Evolutionary conservation across 2,329 filamentous ascomycete genomes (phyloP).

Genomic region (Aspergillus texensis): DNA sequence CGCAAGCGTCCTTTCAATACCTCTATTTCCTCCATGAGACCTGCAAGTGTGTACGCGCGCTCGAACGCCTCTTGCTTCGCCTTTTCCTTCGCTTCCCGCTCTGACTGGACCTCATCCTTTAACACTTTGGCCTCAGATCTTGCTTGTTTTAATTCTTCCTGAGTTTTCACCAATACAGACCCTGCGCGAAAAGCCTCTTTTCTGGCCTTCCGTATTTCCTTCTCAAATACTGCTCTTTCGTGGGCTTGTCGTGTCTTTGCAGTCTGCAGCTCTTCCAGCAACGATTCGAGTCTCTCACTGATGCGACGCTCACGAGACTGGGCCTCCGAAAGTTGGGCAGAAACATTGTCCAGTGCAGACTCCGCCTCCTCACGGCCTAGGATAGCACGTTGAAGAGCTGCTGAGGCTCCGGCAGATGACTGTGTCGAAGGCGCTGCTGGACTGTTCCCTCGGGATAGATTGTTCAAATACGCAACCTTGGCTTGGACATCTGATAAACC

Average conservation of each 20-base stretch:
- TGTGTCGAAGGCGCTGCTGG: slow-evolving; percentile 28
- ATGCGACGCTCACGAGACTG: slow-evolving; percentile 48
- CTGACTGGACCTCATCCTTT: slow-evolving; percentile 55
- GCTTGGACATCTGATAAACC: slow-evolving; percentile 49
- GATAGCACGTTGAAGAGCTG: slow-evolving; percentile 47
- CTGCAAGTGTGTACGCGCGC: slow-evolving; percentile 49
- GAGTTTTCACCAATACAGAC: slow-evolving; percentile 56
- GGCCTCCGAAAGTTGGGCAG: slow-evolving; percentile 44
- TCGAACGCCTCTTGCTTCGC: slow-evolving; percentile 52
- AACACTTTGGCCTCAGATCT: slow-evolving; percentile 51
- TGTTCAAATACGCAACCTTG: slow-evolving; percentile 53
- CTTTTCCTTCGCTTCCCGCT: slow-evolving; percentile 51
- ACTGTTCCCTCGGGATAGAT: slow-evolving; percentile 41
- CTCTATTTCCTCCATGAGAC: slow-evolving; percentile 49
- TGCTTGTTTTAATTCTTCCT: slow-evolving; percentile 53
- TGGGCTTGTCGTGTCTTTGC: slow-evolving; percentile 54
- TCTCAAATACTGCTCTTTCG: slow-evolving; percentile 56
- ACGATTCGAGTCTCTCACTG: slow-evolving; percentile 47
- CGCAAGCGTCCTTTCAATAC: slow-evolving; percentile 46
- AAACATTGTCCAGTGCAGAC: slow-evolving; percentile 36
- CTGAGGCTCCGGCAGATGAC: slow-evolving; percentile 42
- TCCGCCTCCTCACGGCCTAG: slow-evolving; percentile 52
- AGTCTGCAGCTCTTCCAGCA: slow-evolving; percentile 55
- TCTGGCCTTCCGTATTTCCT: slow-evolving; percentile 57
- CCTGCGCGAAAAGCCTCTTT: slow-evolving; percentile 63